Evolutionary conservation across 225 moss, liverwort and hornwort species (phyloP), one percentile per base, ranked within the genome.

Genomic region (Rhytidiadelphus loreus): DNA sequence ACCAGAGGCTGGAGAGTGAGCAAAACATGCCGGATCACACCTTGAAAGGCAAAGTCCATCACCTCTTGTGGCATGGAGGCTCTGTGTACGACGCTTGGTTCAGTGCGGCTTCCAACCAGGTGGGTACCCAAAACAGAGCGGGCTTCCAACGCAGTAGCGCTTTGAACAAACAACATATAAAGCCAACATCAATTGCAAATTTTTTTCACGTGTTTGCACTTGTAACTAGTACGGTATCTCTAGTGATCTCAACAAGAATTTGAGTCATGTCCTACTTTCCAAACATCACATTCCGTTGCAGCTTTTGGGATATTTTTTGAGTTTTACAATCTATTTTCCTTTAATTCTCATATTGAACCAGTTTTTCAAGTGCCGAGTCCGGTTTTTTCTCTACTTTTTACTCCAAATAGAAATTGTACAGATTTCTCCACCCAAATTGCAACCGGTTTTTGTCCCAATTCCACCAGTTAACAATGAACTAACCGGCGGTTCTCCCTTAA

Each of bases 31-130:
- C 15, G 11, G 86, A 88, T 88, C 88, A 58, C 80, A 85, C 92
- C n/a, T 8, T 81, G 55, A 90, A 87, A 75, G 96, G 95, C 57
- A 93, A 90, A 66, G 25, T 93, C 58, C 89, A 91, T 72, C 86
- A 92, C 59, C 77, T 95, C 48, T 83, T 97, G 74, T 96, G 96
- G 96, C 95, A 97, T 7, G 97, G 97, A 52, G 96, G 96, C 53
- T 96, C 95, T 59, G 81, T 92, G n/a, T 88, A 87, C 23, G 96
- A 97, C 75, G 97, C 97, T 52, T 97, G 96, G 97, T 97, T 97
- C 80, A 96, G 93, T 65, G 96, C 96, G 6, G 93, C 96, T 7
- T 96, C 95, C 39, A 97, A 97, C 84, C 97, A 97, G 94, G 97
- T 93, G 66, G 19, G n/a, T 52, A 64, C 7, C 43, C 12, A 56